Percentiles rank a stretch among this genome's conserved stretches.
Evolutionary conservation across 2,329 filamentous ascomycete genomes (phyloP).

Genomic region (Calycina marina): DNA sequence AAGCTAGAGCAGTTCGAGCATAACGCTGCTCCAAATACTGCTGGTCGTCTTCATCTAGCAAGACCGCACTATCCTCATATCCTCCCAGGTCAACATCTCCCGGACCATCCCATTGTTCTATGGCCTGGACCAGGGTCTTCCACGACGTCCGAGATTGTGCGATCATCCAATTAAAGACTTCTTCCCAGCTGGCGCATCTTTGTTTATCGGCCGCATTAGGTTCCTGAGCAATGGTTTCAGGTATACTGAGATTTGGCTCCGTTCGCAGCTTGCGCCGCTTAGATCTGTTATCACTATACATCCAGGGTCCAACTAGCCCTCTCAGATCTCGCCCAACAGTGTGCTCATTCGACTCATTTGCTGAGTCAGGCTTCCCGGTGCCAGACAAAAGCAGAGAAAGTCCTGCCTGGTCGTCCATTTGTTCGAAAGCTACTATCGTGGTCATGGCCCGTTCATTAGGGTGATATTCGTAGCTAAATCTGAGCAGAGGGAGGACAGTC

Average conservation of each 20-base stretch:
- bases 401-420: slow-evolving; percentile 41
- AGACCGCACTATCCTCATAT: slow-evolving; percentile 33
- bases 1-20: slow-evolving; percentile 51
- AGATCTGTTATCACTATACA: slow-evolving; percentile 50
- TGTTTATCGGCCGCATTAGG: slow-evolving; percentile 16
- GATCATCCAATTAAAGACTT: slow-evolving; percentile 53
- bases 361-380: slow-evolving; percentile 25
- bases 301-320: slow-evolving; percentile 58
- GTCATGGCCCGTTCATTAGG: slow-evolving; percentile 28
- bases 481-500: slow-evolving; percentile 51
- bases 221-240: slow-evolving; percentile 11
- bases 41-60: slow-evolving; percentile 45
- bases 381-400: slow-evolving; percentile 46
- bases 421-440: slow-evolving; percentile 49
- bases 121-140: slow-evolving; percentile 42
- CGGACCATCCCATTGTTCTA: slow-evolving; percentile 63
- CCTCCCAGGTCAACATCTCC: slow-evolving; percentile 54
- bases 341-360: slow-evolving; percentile 9
- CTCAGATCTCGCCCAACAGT: slow-evolving; percentile 49
- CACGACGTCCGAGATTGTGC: slow-evolving; percentile 44
- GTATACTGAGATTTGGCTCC: slow-evolving; percentile 6
- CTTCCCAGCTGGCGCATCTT: slow-evolving; percentile 50
- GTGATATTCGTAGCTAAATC: slow-evolving; percentile 58
- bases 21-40: slow-evolving; percentile 48
- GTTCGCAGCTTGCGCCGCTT: slow-evolving; percentile 27